Evolutionary conservation across 345 rosid genomes (phyloP).

Genomic region (Gossypium australe): DNA sequence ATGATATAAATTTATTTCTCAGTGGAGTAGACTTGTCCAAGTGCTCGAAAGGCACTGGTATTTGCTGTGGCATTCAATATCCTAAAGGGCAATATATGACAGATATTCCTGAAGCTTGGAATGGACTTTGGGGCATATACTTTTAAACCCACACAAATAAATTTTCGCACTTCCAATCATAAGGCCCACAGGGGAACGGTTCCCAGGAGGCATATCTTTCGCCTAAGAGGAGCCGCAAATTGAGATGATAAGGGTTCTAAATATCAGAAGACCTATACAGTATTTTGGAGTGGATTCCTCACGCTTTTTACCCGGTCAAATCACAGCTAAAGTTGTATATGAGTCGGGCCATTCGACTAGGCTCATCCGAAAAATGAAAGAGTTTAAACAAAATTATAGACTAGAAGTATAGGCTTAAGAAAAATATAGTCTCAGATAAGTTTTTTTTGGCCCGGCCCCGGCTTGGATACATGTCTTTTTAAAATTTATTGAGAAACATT

Average conservation of each 20-base stretch:
- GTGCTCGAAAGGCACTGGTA: background rate
- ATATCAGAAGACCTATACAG: background rate
- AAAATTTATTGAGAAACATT: too few species aligned
- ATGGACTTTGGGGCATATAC: background rate
- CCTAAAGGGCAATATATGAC: background rate
- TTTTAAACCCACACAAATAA: background rate
- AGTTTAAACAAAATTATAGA: background rate
- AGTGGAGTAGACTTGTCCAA: background rate
- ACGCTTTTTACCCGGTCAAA: background rate
- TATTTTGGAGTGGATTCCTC: background rate
- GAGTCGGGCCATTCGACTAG: too few species aligned
- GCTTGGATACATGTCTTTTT: too few species aligned
- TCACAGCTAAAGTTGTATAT: background rate
- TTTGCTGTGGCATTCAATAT: background rate
- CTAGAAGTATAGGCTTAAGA: too few species aligned
- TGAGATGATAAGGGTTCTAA: background rate
- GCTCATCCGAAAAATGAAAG: background rate
- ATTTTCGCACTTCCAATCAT: background rate
- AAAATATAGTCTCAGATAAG: too few species aligned
- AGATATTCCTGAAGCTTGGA: too few species aligned
- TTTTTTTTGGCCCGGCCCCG: too few species aligned
- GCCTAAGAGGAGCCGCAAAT: background rate
- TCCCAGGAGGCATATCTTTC: background rate
- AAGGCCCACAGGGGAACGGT: background rate
- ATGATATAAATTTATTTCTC: background rate